Evolutionary conservation across 371 early-diverging fungal species (phyloP), one percentile per base, ranked within the genome.

Genomic region (Entomophthora muscae): DNA sequence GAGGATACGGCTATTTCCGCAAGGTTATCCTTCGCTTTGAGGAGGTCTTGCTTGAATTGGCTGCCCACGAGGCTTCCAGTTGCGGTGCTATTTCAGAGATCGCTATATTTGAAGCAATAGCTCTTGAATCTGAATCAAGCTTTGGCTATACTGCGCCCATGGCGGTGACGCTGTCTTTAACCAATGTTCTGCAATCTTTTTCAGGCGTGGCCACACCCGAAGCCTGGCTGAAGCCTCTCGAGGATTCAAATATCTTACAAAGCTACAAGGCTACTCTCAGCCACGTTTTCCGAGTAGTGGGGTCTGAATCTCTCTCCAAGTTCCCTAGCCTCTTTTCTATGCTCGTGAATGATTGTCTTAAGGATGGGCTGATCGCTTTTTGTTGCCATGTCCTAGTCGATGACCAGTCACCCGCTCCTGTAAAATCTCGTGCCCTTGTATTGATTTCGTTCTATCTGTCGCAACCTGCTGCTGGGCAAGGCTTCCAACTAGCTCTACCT

Each of bases 401-500:
- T 55, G 24, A 26, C 24, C 24, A 26, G 3, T 12, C 28, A 7
- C 22, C 22, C 10, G 22, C 22, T 55, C n/a, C 28, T 7, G 28
- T 55, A 3, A 55, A 55, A 26, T 55, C 56, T 7, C 56, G 56
- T 55, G 56, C 56, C 22, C 28, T 55, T 7, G 12, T 55, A 7
- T 22, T 55, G 1, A 24, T 55, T 7, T 55, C 79, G 1, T 76
- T 78, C 63, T 69, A 71, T 3, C 62, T 65, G 3, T 70, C 66
- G 21, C 64, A 69, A 3, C 65, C 64, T 0, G 31, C 66, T 23
- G 63, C 70, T 32, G 67, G 68, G 2, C 52, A 68, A 26, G 95
- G 91, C 68, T 88, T 80, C 73, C 93, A 93, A 73, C 75, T 89
- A n/a, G 60, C 86, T 29, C 67, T 92, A 0, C 93, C 94, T 7